A percentile compares a stretch with the other conserved stretches of the same genome.
Conservation (phyloP, 106 monocot species). For the Cymbidium sinense region DNA sequence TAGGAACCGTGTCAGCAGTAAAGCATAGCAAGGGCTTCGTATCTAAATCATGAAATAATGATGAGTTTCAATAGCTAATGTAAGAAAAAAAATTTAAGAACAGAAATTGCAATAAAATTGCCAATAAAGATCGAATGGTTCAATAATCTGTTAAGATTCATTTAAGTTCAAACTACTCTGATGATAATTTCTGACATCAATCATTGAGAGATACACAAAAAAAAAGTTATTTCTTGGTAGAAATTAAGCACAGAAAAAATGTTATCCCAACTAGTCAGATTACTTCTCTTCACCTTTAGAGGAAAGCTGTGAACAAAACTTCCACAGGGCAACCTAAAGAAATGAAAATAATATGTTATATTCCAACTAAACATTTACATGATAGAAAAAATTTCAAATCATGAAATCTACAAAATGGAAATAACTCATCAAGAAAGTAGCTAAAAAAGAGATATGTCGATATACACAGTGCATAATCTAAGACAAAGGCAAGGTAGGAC, state of each 20-base stretch:
- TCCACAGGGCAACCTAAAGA: conserved; percentile 89
- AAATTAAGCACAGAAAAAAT: neutral
- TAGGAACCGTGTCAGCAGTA: conserved; percentile 72
- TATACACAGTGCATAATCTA: neutral
- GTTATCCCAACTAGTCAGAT: neutral
- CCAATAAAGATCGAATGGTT: neutral
- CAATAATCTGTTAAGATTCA: neutral
- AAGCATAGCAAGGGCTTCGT: conserved; percentile 75
- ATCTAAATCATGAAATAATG: conserved; percentile 36
- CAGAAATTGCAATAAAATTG: neutral
- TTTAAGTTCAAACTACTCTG: neutral
- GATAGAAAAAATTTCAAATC: conserved; percentile 4
- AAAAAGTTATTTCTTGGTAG: neutral
- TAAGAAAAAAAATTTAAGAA: neutral
- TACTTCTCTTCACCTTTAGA: conserved; percentile 45
- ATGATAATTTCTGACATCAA: neutral
- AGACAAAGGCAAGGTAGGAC: neutral
- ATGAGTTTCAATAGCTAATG: neutral
- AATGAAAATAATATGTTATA: conserved; percentile 6
- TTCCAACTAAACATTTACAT: conserved; percentile 13
- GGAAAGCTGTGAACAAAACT: conserved; percentile 43
- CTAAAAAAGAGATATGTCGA: neutral
- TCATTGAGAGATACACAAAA: neutral
- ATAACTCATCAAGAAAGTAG: neutral
- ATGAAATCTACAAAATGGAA: neutral